phyloP scores from a whole-genome alignment of 2,329 filamentous ascomycete species.

The Xenoacremonium recifei region DNA sequence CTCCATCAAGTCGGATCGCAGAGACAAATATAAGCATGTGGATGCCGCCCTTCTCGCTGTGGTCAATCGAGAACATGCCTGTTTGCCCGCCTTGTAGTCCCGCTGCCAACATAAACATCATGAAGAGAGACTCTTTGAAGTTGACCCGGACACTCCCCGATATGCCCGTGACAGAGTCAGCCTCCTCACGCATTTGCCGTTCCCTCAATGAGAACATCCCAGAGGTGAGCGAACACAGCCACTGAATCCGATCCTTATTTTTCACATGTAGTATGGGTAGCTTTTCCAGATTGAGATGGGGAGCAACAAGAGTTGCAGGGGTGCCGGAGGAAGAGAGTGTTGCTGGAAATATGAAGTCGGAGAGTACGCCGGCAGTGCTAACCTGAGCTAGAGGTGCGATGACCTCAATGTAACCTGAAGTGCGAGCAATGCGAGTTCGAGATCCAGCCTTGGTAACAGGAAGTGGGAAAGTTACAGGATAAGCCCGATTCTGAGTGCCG shows the following conservation, averaged over 20 bases:
- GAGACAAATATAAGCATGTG: slow-evolving; percentile 42
- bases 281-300: slow-evolving; percentile 43
- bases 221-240: slow-evolving; percentile 38
- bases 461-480: slow-evolving; percentile 37
- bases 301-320: slow-evolving; percentile 38
- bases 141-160: slow-evolving; percentile 36
- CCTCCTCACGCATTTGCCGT: slow-evolving; percentile 31
- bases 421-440: slow-evolving; percentile 42
- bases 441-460: slow-evolving; percentile 36
- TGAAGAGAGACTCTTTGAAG: slow-evolving; percentile 49
- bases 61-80: slow-evolving; percentile 41
- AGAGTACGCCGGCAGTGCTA: slow-evolving; percentile 19
- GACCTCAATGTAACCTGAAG: slow-evolving; percentile 44
- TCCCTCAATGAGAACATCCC: slow-evolving; percentile 43
- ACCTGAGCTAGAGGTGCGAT: slow-evolving; percentile 33
- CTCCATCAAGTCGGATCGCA: slow-evolving; percentile 42
- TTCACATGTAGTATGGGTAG: slow-evolving; percentile 42
- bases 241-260: slow-evolving; percentile 33
- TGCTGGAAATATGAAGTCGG: slow-evolving; percentile 37
- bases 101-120: slow-evolving; percentile 44
- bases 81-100: slow-evolving; percentile 46
- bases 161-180: slow-evolving; percentile 18
- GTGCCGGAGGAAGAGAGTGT: slow-evolving; percentile 22
- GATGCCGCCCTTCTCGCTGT: slow-evolving; percentile 35
- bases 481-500: slow-evolving; percentile 28